Percentiles rank a stretch among this genome's conserved stretches.
These are phyloP conservation scores for Phlebiopsis flavidoalba DNA, from an alignment of 768 basidiomycete genomes.

Conservation along the genomic window DNA sequence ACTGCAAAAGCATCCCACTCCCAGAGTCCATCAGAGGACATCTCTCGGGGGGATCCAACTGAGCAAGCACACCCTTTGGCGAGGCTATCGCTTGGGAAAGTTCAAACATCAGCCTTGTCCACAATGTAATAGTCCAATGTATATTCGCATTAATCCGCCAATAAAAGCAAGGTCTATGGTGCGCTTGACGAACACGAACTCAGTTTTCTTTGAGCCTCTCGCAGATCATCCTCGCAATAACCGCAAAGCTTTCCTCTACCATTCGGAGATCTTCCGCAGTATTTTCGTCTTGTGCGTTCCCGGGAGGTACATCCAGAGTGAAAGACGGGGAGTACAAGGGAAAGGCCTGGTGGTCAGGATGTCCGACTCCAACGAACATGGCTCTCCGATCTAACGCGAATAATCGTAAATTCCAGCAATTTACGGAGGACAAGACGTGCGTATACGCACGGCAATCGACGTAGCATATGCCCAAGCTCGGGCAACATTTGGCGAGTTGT, in stretches of 20 bases:
- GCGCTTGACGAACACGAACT: too few species aligned
- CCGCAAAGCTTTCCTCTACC: conserved; percentile 31
- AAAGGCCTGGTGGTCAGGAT: conserved; percentile 79
- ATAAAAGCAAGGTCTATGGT: not conserved
- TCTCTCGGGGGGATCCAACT: too few species aligned
- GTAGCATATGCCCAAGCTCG: conserved; percentile 86
- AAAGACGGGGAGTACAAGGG: conserved; percentile 78
- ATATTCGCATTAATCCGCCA: not conserved
- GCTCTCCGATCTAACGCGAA: conserved; percentile 41
- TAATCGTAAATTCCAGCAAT: not conserved
- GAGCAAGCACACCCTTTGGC: too few species aligned
- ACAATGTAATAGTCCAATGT: not conserved
- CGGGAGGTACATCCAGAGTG: conserved; percentile 67
- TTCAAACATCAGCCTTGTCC: not conserved
- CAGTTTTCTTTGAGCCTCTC: not conserved
- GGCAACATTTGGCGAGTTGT: conserved; percentile 77
- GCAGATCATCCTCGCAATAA: conserved; percentile 13
- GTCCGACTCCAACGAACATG: conserved; percentile 50
- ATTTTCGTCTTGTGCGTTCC: conserved; percentile 75
- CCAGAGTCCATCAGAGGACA: too few species aligned
- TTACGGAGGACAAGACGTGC: not conserved
- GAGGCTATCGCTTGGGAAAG: too few species aligned
- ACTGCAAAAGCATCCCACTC: too few species aligned
- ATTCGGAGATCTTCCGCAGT: conserved; percentile 46
- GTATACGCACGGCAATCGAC: conserved; percentile 57